phyloP scores from a whole-genome alignment of 371 early-diverging fungal genomes.

The Blakeslea trispora region DNA sequence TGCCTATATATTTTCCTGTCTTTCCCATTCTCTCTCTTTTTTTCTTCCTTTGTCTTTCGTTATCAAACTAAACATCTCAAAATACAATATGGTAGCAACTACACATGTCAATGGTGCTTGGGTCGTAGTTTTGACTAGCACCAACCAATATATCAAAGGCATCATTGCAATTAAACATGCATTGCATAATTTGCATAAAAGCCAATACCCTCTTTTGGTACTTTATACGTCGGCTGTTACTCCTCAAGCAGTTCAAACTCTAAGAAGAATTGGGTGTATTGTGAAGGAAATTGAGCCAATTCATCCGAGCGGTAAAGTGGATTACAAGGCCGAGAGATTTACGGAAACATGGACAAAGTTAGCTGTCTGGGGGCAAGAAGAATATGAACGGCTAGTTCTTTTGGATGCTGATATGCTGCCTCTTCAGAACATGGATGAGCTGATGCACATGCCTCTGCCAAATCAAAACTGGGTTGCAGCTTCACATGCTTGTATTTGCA shows the following conservation, averaged over 20 bases:
- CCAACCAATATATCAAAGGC: constrained; percentile 75
- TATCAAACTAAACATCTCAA: too few species aligned
- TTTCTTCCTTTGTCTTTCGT: not conserved
- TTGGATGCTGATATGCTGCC: constrained; percentile 90
- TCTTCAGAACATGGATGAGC: constrained; percentile 74
- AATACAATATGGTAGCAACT: constrained; percentile 15
- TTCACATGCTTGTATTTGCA: constrained; percentile 54
- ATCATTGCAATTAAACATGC: constrained; percentile 79
- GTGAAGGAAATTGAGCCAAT: constrained; percentile 67
- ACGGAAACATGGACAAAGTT: constrained; percentile 82
- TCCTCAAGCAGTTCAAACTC: constrained; percentile 37
- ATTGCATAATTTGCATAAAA: constrained; percentile 61
- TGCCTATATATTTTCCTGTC: too few species aligned
- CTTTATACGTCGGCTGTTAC: constrained; percentile 65
- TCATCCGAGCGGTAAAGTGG: constrained; percentile 72
- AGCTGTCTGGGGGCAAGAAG: constrained; percentile 73
- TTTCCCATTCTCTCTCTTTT: not conserved
- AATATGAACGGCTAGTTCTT: constrained; percentile 69
- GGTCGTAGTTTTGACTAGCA: constrained; percentile 71
- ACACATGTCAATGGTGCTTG: constrained; percentile 45
- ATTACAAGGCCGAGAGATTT: constrained; percentile 41
- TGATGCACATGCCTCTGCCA: constrained; percentile 43
- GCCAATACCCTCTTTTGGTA: constrained; percentile 65
- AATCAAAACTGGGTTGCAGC: constrained; percentile 42
- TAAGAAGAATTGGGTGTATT: constrained; percentile 66